Conservation (phyloP, 208 protist species). For the Wallacemonas sp. region DNA sequence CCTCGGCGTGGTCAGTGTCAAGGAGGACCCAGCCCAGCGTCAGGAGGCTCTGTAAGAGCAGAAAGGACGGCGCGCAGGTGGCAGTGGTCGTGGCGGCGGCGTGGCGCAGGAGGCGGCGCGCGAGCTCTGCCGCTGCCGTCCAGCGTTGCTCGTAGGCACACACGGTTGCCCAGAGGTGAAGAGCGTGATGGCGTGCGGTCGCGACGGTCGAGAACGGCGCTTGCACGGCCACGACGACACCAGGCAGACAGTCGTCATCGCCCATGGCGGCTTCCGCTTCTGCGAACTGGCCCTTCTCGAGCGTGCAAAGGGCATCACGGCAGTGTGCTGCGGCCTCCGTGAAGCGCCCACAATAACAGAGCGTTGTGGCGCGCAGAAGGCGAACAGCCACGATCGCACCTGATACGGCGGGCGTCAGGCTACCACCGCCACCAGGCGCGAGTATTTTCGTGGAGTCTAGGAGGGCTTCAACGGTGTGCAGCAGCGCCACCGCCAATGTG, state of each 20-base stretch:
- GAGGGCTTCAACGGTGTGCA: not conserved
- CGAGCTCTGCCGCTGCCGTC: not conserved
- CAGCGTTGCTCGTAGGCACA: not conserved
- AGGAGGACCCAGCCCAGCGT: constrained; percentile 1
- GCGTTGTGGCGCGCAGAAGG: not conserved
- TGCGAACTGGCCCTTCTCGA: not conserved
- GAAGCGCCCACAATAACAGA: not conserved
- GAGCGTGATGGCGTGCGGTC: not conserved
- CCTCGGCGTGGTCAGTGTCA: not conserved
- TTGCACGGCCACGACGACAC: not conserved
- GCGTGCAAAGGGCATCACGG: not conserved
- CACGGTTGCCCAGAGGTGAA: not conserved
- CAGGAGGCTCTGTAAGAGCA: not conserved
- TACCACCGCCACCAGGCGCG: no score
- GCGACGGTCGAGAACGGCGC: not conserved
- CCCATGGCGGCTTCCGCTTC: not conserved
- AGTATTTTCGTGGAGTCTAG: no score
- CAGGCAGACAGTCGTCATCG: not conserved
- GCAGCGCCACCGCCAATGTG: not conserved
- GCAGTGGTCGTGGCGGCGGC: not conserved
- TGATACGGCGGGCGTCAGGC: no score
- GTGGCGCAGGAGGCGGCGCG: not conserved
- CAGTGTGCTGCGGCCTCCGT: not conserved
- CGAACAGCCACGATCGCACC: not conserved
- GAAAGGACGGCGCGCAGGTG: constrained; percentile 1